Evolutionary conservation across 768 basidiomycete genomes (phyloP).

Genomic region (Tephrocybe sp.): DNA sequence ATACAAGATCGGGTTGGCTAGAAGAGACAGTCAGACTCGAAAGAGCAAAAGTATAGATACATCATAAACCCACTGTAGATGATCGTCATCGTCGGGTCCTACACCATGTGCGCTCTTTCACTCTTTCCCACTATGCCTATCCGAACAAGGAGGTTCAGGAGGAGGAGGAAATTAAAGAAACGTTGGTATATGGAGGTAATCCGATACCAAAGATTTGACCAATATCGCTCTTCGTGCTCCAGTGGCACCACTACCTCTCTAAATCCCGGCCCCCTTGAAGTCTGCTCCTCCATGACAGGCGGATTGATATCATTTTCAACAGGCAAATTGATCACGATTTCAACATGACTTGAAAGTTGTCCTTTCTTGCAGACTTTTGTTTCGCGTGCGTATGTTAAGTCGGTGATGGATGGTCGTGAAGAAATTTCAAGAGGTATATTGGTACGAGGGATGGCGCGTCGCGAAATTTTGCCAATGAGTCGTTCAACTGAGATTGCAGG

Average conservation of each 20-base stretch:
- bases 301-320: conserved; percentile 17
- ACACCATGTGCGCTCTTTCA: conserved; percentile 34
- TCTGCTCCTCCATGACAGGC: conserved; percentile 27
- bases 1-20: too few relatives aligned
- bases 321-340: conserved; percentile 16
- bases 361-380: neutral
- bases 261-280: conserved; percentile 51
- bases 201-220: conserved; percentile 54
- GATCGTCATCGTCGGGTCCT: conserved; percentile 49
- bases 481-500: conserved; percentile 9
- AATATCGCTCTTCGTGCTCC: conserved; percentile 44
- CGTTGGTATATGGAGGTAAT: conserved; percentile 57
- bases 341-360: conserved; percentile 4
- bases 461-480: conserved; percentile 7
- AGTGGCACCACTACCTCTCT: conserved; percentile 46
- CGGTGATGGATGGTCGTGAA: neutral
- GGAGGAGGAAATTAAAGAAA: conserved; percentile 57
- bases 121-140: conserved; percentile 37
- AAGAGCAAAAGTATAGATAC: too few relatives aligned
- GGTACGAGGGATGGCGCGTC: conserved; percentile 7
- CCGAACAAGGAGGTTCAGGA: conserved; percentile 52
- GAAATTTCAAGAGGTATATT: neutral
- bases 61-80: conserved; percentile 43
- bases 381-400: conserved; percentile 1
- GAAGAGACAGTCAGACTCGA: too few relatives aligned